Evolutionary conservation across 495 filamentous ascomycete species (phyloP).

Genomic region (Xylaria acuta): DNA sequence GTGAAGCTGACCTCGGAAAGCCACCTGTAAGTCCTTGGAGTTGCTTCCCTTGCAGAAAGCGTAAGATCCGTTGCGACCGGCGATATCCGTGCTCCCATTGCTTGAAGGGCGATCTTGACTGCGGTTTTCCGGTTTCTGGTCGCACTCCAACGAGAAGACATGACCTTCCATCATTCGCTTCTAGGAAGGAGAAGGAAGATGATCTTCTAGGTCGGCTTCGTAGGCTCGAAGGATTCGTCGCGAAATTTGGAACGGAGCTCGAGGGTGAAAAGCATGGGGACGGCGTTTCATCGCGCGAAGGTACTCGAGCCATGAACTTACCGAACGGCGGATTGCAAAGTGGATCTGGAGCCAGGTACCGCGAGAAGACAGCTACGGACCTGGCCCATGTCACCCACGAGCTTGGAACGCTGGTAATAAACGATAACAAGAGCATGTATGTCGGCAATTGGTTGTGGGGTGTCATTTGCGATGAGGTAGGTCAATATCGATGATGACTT

Average conservation of each 20-base stretch:
- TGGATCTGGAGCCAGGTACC: too few species aligned
- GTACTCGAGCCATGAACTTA: background rate
- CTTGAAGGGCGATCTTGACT: conserved; percentile 30
- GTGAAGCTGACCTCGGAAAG: background rate
- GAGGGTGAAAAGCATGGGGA: background rate
- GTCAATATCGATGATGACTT: background rate
- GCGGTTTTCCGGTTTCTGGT: conserved; percentile 12
- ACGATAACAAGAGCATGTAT: conserved; percentile 15
- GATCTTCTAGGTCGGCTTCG: conserved; percentile 9
- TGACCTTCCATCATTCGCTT: conserved; percentile 7
- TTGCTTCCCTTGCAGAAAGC: conserved; percentile 43
- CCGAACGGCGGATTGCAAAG: background rate
- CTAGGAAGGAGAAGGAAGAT: conserved; percentile 13
- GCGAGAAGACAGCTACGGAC: background rate
- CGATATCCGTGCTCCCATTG: conserved; percentile 55
- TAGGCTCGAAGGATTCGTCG: conserved; percentile 12
- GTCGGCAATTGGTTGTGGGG: conserved; percentile 17
- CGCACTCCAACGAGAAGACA: conserved; percentile 16
- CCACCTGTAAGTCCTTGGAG: conserved; percentile 17
- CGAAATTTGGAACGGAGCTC: background rate
- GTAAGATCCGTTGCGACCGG: conserved; percentile 48
- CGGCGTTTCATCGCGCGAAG: background rate
- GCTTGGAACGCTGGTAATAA: conserved; percentile 9
- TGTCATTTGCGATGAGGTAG: conserved; percentile 14
- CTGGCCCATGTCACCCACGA: conserved; percentile 7